These are phyloP conservation scores for Linum usitatissimum DNA, from an alignment of 345 rosid species.

Conservation along the genomic window DNA sequence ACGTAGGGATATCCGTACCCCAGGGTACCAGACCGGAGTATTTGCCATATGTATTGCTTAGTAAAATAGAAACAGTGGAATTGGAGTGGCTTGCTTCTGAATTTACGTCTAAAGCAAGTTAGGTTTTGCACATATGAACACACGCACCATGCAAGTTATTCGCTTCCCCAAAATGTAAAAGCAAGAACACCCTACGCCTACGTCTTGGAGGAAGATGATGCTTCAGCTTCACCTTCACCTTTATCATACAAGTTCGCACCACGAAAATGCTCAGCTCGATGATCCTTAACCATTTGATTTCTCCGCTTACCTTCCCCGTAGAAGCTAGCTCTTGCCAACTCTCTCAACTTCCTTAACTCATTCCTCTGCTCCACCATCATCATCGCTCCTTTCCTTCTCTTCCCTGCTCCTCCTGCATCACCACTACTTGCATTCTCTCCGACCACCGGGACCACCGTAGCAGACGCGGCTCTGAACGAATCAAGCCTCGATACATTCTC, in stretches of 20 bases:
- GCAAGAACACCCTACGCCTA: neutral
- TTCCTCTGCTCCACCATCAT: slow-evolving; percentile 11
- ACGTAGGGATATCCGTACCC: no score
- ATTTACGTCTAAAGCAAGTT: no score
- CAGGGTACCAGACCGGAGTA: no score
- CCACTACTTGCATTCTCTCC: no score
- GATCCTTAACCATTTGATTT: neutral
- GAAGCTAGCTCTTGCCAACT: slow-evolving; percentile 41
- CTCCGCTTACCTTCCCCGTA: slow-evolving; percentile 10
- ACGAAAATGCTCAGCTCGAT: neutral
- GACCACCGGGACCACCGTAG: slow-evolving; percentile 38
- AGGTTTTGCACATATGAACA: no score
- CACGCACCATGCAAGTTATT: neutral
- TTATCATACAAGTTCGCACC: neutral
- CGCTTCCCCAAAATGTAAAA: neutral
- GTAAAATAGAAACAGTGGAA: no score
- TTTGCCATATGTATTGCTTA: no score
- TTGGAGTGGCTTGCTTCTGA: no score
- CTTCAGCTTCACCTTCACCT: neutral
- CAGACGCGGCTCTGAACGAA: slow-evolving; percentile 26
- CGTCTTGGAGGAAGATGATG: neutral
- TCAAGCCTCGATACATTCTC: neutral
- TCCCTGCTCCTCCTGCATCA: slow-evolving; percentile 7
- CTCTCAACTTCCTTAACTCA: slow-evolving; percentile 38
- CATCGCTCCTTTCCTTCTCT: neutral